Percentiles rank a stretch among this genome's conserved stretches.
Evolutionary conservation across 169 alveolate genomes (phyloP).

Genomic region (Eimeria sp.): DNA sequence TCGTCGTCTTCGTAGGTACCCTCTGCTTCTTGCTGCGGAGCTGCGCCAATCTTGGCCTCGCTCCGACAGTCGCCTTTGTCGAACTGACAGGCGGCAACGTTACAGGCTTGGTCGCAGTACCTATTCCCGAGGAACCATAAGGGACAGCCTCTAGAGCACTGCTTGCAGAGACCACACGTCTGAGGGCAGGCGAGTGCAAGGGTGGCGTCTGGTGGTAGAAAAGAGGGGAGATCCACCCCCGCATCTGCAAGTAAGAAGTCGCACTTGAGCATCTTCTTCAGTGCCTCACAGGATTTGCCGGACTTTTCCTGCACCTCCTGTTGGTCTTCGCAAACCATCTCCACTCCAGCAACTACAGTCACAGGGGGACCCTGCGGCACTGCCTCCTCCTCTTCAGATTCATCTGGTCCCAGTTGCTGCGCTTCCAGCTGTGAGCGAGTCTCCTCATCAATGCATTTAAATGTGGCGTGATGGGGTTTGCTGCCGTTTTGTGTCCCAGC

Average conservation of each 20-base stretch:
- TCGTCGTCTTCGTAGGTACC: slow-evolving; percentile 29
- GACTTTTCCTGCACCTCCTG: slow-evolving; percentile 81
- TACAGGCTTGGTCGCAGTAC: slow-evolving; percentile 86
- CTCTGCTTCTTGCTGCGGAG: slow-evolving; percentile 51
- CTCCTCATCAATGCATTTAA: slow-evolving; percentile 66
- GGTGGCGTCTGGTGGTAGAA: slow-evolving; percentile 84
- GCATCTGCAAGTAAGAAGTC: slow-evolving; percentile 80
- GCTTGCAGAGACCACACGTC: slow-evolving; percentile 87
- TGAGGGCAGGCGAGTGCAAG: slow-evolving; percentile 87
- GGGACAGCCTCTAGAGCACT: slow-evolving; percentile 88
- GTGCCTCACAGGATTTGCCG: slow-evolving; percentile 78
- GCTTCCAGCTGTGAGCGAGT: slow-evolving; percentile 26
- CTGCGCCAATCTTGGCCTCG: neutral
- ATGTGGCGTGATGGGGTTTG: slow-evolving; percentile 38
- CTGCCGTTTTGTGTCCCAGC: slow-evolving; percentile 28
- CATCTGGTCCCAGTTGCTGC: slow-evolving; percentile 36
- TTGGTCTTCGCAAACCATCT: slow-evolving; percentile 78
- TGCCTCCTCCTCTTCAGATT: slow-evolving; percentile 26
- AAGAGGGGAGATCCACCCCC: slow-evolving; percentile 81
- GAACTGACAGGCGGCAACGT: slow-evolving; percentile 85
- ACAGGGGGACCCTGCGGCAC: slow-evolving; percentile 46
- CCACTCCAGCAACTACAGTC: slow-evolving; percentile 57
- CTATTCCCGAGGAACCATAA: slow-evolving; percentile 86
- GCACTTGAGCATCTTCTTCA: slow-evolving; percentile 79
- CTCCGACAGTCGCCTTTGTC: slow-evolving; percentile 87